Evolutionary conservation across 768 basidiomycete species (phyloP).

Genomic region (Lactarius quietus): DNA sequence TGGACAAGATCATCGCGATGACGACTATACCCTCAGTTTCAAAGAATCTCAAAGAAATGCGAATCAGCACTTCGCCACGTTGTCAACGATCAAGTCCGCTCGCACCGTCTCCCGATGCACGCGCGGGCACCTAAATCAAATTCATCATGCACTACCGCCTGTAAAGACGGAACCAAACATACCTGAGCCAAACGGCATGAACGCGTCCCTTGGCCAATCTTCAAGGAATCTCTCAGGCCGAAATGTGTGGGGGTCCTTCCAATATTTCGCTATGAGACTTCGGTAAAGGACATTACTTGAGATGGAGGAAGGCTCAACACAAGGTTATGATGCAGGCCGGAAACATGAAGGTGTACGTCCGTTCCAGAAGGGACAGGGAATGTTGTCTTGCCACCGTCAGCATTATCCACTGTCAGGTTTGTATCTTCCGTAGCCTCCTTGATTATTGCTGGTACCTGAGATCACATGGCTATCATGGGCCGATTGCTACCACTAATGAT

Average conservation of each 20-base stretch:
- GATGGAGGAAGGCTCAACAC: neutral
- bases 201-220: conserved; percentile 35
- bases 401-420: conserved; percentile 35
- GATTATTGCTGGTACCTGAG: conserved; percentile 43
- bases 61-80: neutral
- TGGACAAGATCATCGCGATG: conserved; percentile 44
- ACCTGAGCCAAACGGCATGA: conserved; percentile 33
- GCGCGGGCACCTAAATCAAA: conserved; percentile 21
- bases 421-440: conserved; percentile 49
- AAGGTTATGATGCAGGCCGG: conserved; percentile 53
- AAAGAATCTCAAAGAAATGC: conserved; percentile 37
- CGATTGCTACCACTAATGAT: neutral
- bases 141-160: neutral
- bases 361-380: conserved; percentile 46
- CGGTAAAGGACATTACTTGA: neutral
- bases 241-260: conserved; percentile 50
- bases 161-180: neutral
- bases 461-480: conserved; percentile 10
- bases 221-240: conserved; percentile 37
- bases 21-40: conserved; percentile 48
- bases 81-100: neutral
- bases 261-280: conserved; percentile 44
- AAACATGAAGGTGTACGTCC: conserved; percentile 36
- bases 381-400: conserved; percentile 37
- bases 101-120: conserved; percentile 27